These are phyloP conservation scores for Tetrahymena elliotti DNA, from an alignment of 73 alveolate species.

Conservation along the genomic window DNA sequence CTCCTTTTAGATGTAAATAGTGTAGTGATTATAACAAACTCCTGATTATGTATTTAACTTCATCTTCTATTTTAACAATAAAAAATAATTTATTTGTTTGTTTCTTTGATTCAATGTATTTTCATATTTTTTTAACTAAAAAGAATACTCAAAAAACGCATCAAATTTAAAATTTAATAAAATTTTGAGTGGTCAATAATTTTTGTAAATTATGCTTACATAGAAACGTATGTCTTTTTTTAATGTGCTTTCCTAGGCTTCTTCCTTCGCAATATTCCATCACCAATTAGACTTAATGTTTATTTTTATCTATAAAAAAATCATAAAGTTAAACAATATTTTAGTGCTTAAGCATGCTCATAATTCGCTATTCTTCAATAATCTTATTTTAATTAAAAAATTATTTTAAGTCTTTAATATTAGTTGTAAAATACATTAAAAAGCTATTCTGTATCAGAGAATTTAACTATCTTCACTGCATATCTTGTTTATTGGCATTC, in stretches of 20 bases:
- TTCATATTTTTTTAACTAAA: no score
- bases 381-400: neutral
- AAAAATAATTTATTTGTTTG: neutral
- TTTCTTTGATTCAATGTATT: neutral
- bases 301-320: neutral
- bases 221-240: neutral
- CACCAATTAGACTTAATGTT: neutral
- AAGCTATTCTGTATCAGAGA: neutral
- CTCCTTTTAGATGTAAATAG: neutral
- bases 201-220: neutral
- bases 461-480: neutral
- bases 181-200: neutral
- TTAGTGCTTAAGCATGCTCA: neutral
- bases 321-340: neutral
- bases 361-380: neutral
- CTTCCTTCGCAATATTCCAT: neutral
- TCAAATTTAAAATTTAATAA: no score
- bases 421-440: neutral
- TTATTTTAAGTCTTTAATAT: neutral
- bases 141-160: no score
- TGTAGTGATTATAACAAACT: neutral
- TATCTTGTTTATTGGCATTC: neutral
- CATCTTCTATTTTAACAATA: neutral
- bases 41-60: neutral
- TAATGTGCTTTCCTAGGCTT: neutral